A percentile compares a stretch with the other conserved stretches of the same genome.
phyloP scores from a whole-genome alignment of 2,329 filamentous ascomycete genomes.

The Paraphoma chrysanthemicola region DNA sequence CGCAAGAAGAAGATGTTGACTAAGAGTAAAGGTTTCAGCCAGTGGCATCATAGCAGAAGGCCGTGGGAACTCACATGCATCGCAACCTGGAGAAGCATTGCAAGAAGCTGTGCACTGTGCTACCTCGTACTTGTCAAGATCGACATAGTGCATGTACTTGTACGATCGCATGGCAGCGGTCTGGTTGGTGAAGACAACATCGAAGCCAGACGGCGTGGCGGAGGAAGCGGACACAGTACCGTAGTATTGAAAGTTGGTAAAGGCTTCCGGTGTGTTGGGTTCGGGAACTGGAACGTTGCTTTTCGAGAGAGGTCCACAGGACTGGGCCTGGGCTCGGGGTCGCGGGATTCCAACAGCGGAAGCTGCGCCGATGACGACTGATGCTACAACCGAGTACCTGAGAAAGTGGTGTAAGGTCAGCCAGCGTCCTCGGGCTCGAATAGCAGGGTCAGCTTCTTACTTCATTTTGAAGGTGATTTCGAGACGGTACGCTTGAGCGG shows the following conservation, averaged over 20 bases:
- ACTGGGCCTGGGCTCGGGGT: neutral
- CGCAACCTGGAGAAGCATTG: neutral
- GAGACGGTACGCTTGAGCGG: neutral
- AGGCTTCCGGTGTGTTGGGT: neutral
- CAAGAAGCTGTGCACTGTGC: neutral
- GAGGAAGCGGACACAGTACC: neutral
- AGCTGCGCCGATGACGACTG: neutral
- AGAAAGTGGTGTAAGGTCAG: neutral
- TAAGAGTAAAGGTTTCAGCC: conserved; percentile 6
- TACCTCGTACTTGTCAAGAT: conserved; percentile 7
- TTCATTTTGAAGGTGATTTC: neutral
- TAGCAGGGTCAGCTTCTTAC: neutral
- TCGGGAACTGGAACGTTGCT: conserved; percentile 1
- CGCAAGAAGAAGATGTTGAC: conserved; percentile 32
- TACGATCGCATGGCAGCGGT: conserved; percentile 10
- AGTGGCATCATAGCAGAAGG: conserved; percentile 3
- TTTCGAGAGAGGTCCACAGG: neutral
- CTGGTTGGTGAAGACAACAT: neutral
- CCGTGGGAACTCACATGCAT: neutral
- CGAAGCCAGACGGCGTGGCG: conserved; percentile 5
- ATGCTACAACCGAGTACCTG: neutral
- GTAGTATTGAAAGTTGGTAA: neutral
- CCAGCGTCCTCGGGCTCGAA: too few relatives aligned
- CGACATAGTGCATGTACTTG: conserved; percentile 8
- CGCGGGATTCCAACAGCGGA: neutral